phyloP scores from a whole-genome alignment of 2,329 filamentous ascomycete species.

The Aspergillus hiratsukae region DNA sequence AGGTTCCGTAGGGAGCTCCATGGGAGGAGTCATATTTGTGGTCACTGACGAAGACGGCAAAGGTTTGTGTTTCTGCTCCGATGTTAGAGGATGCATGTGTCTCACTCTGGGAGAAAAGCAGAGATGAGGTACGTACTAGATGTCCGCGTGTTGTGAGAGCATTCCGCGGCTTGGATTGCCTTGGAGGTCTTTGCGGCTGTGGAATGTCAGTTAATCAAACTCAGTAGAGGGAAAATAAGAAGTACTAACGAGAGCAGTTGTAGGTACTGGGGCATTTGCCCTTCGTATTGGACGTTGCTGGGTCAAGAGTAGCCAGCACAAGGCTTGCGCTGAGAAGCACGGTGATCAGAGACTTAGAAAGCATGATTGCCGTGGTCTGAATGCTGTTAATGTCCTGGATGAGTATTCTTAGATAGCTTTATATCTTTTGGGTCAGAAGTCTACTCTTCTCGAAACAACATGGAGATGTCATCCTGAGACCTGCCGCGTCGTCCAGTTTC shows the following conservation, averaged over 20 bases:
- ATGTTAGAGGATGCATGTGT: not conserved
- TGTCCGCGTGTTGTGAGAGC: slow-evolving; percentile 36
- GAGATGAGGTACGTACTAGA: slow-evolving; percentile 8
- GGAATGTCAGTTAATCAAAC: too few relatives aligned
- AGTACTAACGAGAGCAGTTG: slow-evolving; percentile 25
- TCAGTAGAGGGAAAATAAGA: not conserved
- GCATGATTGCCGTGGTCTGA: not conserved
- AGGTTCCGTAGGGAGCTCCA: slow-evolving; percentile 48
- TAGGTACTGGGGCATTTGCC: slow-evolving; percentile 27
- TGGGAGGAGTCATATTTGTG: slow-evolving; percentile 42
- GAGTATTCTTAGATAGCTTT: slow-evolving; percentile 23
- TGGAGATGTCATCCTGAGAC: slow-evolving; percentile 15
- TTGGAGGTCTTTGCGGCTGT: slow-evolving; percentile 31
- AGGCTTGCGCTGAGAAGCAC: slow-evolving; percentile 13
- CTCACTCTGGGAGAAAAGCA: too few relatives aligned
- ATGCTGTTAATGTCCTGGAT: not conserved
- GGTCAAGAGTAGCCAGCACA: slow-evolving; percentile 28
- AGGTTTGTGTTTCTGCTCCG: slow-evolving; percentile 26
- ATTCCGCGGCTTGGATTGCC: slow-evolving; percentile 38
- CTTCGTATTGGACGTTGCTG: slow-evolving; percentile 33
- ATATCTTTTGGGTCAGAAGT: slow-evolving; percentile 24
- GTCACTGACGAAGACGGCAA: slow-evolving; percentile 39
- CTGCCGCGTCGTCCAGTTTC: not conserved
- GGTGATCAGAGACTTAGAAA: slow-evolving; percentile 4
- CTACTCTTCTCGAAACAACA: slow-evolving; percentile 15